Evolutionary conservation across 2,329 filamentous ascomycete species (phyloP), one percentile per base, ranked within the genome.

Genomic region (Fusarium pseudonygamai): DNA sequence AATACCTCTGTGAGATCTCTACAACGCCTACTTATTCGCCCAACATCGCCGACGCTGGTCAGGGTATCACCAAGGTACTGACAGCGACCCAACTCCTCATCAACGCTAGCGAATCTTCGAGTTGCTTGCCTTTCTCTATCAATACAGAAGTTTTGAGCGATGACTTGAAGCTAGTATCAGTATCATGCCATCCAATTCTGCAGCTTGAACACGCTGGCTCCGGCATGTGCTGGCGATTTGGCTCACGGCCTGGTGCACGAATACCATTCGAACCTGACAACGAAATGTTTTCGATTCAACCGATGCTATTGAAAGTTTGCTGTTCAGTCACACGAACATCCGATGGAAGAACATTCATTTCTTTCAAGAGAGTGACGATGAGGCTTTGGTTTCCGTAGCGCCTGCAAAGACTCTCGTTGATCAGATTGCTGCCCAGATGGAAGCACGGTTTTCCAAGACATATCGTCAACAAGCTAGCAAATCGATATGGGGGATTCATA

Each of bases 331-430:
- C 20, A 0, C 93, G 93, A 1, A 96, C 93, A 0, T 93, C 91
- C 30, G 91, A 93, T 1, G 93, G 93, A 71, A 96, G 95, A 80
- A 96, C 93, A 0, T 96, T 95, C 79, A 95, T 95, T 66, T 92
- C 90, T 2, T 96, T 95, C 80, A 92, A 77, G 86, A 87, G 8
- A 89, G 89, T 69, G 88, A 95, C 67, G 89, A 94, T 55, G 90
- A 89, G 6, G 87, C 95, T 6, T 82, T 96, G 12, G 91, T 95
- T 1, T 96, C 95, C 73, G 91, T 96, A 11, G 93, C 93, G 1
- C 93, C 93, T 0, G 95, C 93, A 0, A 96, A 96, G 78, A 93
- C 93, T 7, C 84, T 96, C 16, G 93, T 95, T 66, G 95, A 95
- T 78, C 93, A 96, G 79, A 95, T 96, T 72, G 93, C 92, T 3